These are phyloP conservation scores for Piper betle DNA, from an alignment of 164 flowering plant species.

Conservation along the genomic window DNA sequence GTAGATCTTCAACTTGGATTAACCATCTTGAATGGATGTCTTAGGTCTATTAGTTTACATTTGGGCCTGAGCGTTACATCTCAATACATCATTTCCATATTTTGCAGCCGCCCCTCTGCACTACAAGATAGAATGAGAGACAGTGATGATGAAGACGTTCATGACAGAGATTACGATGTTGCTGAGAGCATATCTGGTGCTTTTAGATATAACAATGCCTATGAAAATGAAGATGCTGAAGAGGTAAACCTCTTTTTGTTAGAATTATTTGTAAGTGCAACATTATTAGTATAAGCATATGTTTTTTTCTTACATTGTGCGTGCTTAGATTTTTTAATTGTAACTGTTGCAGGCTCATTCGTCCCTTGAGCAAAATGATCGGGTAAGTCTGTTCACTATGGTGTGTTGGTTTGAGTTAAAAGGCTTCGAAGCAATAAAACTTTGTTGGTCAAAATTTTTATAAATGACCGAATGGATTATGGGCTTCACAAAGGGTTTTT, in stretches of 20 bases:
- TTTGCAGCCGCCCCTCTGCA: constrained; percentile 86
- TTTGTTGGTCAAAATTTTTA: no score
- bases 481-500: no score
- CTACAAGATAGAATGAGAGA: constrained; percentile 85
- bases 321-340: no score
- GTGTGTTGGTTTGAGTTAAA: background rate
- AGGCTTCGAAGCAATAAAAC: no score
- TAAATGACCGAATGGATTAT: no score
- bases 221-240: constrained; percentile 64
- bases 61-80: no score
- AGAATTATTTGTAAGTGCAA: no score
- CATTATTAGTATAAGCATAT: no score
- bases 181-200: constrained; percentile 85
- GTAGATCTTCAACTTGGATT: no score
- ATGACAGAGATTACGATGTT: constrained; percentile 82
- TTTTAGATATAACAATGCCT: constrained; percentile 56
- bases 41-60: no score
- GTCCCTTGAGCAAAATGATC: constrained; percentile 76
- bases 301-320: no score
- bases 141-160: constrained; percentile 71
- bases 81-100: background rate
- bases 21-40: no score
- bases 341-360: constrained; percentile 48
- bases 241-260: constrained; percentile 34
- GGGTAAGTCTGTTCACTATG: constrained; percentile 31